Conservation (phyloP, 148 eudicot species). For the Diospyros kaki region DNA sequence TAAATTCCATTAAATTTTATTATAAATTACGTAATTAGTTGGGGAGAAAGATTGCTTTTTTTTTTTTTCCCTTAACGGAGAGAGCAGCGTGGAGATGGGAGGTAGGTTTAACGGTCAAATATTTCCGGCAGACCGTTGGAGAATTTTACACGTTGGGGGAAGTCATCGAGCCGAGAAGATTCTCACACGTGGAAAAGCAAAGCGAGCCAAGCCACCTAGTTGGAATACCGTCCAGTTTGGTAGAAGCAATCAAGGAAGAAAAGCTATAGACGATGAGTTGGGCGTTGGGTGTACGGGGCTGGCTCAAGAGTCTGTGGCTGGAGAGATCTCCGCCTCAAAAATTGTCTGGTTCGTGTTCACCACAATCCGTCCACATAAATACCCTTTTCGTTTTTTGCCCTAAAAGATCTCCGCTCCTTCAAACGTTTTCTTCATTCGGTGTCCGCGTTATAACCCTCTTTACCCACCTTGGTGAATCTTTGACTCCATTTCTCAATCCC, state of each 20-base stretch:
- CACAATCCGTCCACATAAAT: not conserved
- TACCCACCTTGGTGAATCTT: constrained; percentile 21
- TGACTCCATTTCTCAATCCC: constrained; percentile 7
- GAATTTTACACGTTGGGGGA: too few relatives aligned
- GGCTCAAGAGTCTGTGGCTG: constrained; percentile 9
- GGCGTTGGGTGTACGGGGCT: too few relatives aligned
- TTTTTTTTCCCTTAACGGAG: too few relatives aligned
- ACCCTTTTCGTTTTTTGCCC: constrained; percentile 10
- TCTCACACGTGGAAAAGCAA: too few relatives aligned
- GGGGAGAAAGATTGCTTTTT: too few relatives aligned
- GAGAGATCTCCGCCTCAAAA: constrained; percentile 49
- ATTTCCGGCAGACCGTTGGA: too few relatives aligned
- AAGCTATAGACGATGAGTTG: not conserved
- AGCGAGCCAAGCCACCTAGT: too few relatives aligned
- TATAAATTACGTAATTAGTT: too few relatives aligned
- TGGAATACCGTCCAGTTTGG: not conserved
- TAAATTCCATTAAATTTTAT: too few relatives aligned
- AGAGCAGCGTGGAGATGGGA: too few relatives aligned
- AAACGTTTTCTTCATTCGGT: constrained; percentile 2
- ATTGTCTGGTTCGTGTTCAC: constrained; percentile 37
- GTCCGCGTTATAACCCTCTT: constrained; percentile 18
- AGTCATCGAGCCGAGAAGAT: too few relatives aligned
- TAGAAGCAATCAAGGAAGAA: not conserved
- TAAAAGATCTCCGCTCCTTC: constrained; percentile 7
- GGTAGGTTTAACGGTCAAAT: too few relatives aligned